phyloP scores from a whole-genome alignment of 441 rosid genomes.

The Populus hybrid region DNA sequence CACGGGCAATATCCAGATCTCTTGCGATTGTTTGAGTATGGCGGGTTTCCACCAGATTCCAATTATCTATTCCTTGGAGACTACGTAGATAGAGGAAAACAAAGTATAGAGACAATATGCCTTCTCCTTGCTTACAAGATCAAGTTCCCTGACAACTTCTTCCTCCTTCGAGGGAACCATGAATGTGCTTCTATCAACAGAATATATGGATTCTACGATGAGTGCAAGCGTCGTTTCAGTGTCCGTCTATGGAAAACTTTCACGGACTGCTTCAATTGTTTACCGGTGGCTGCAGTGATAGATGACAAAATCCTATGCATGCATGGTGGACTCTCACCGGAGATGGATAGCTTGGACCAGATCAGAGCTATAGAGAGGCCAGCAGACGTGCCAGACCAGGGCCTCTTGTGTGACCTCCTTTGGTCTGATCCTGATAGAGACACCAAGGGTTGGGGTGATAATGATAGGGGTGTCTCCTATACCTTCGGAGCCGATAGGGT shows the following conservation, averaged over 20 bases:
- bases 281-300: slow-evolving; percentile 78
- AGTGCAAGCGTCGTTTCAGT: slow-evolving; percentile 76
- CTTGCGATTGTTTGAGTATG: slow-evolving; percentile 74
- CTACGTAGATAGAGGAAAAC: slow-evolving; percentile 89
- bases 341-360: slow-evolving; percentile 63
- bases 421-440: slow-evolving; percentile 92
- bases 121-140: slow-evolving; percentile 60
- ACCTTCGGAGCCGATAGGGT: slow-evolving; percentile 84
- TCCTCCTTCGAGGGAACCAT: slow-evolving; percentile 78
- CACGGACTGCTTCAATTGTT: slow-evolving; percentile 43
- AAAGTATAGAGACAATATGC: slow-evolving; percentile 49
- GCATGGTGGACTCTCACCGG: slow-evolving; percentile 95
- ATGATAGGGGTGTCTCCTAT: slow-evolving; percentile 82
- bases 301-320: slow-evolving; percentile 84
- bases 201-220: slow-evolving; percentile 84
- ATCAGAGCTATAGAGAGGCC: slow-evolving; percentile 67
- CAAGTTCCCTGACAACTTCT: slow-evolving; percentile 81
- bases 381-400: slow-evolving; percentile 66
- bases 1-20: slow-evolving; percentile 87
- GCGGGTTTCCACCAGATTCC: slow-evolving; percentile 82
- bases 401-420: slow-evolving; percentile 76
- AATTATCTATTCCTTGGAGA: slow-evolving; percentile 80
- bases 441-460: slow-evolving; percentile 80
- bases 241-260: slow-evolving; percentile 68
- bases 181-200: slow-evolving; percentile 89